Evolutionary conservation across 2,329 filamentous ascomycete genomes (phyloP).

Genomic region (Trichoderma aggressivum): DNA sequence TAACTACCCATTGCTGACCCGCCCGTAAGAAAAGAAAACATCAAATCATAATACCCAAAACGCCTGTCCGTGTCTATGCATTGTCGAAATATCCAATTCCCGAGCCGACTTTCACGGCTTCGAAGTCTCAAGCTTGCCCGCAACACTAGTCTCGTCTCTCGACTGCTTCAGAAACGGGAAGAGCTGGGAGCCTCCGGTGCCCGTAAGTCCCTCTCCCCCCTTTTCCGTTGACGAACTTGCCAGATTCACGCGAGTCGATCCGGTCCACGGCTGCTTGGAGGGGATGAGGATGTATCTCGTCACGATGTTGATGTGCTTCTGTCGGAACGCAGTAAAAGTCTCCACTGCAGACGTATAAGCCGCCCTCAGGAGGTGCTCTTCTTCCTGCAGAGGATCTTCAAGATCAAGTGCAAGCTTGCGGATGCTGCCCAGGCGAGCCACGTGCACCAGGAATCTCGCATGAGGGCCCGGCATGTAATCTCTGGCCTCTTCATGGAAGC

Average conservation of each 20-base stretch:
- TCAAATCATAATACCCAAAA: neutral
- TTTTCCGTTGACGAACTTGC: slow-evolving; percentile 42
- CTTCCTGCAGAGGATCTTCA: slow-evolving; percentile 49
- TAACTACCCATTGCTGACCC: neutral
- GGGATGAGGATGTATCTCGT: slow-evolving; percentile 87
- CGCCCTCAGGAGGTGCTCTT: slow-evolving; percentile 40
- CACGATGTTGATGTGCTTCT: slow-evolving; percentile 87
- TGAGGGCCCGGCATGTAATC: slow-evolving; percentile 89
- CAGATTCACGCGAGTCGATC: slow-evolving; percentile 37
- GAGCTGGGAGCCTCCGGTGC: slow-evolving; percentile 82
- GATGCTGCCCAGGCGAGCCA: slow-evolving; percentile 70
- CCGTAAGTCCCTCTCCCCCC: slow-evolving; percentile 57
- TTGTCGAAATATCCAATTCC: neutral
- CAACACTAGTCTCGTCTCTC: slow-evolving; percentile 69
- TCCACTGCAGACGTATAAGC: slow-evolving; percentile 70
- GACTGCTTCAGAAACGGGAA: slow-evolving; percentile 89
- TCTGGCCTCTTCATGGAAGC: slow-evolving; percentile 66
- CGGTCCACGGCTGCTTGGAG: slow-evolving; percentile 45
- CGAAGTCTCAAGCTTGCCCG: slow-evolving; percentile 31
- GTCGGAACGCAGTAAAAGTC: slow-evolving; percentile 71
- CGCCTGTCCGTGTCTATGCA: neutral
- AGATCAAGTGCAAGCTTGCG: slow-evolving; percentile 60
- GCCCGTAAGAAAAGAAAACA: neutral
- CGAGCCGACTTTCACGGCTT: neutral
- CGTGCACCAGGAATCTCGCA: slow-evolving; percentile 69